Evolutionary conservation across 768 basidiomycete species (phyloP).

Genomic region (Hemileccinum rubropunctum): DNA sequence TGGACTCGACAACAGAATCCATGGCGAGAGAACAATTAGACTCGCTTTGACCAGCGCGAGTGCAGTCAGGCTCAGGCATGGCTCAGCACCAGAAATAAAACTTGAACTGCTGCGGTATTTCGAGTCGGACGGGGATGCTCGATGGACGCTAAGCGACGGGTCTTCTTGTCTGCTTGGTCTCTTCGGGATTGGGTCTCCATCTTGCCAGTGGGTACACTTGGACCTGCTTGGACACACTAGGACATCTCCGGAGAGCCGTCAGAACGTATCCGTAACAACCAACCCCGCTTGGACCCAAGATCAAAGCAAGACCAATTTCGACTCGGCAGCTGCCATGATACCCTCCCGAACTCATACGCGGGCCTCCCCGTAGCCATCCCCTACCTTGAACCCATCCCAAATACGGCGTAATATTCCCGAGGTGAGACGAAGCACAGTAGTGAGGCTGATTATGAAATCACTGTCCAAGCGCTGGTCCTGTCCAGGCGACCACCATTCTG

Average conservation of each 20-base stretch:
- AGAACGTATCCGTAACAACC: neutral
- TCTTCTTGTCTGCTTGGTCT: neutral
- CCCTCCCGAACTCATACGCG: slow-evolving; percentile 1
- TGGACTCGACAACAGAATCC: too few relatives aligned
- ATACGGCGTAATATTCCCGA: slow-evolving; percentile 5
- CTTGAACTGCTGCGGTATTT: neutral
- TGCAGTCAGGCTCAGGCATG: too few relatives aligned
- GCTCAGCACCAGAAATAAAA: too few relatives aligned
- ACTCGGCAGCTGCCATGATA: slow-evolving; percentile 11
- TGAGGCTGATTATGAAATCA: slow-evolving; percentile 6
- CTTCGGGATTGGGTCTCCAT: neutral
- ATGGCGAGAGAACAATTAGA: neutral
- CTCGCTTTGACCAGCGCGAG: neutral
- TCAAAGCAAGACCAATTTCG: slow-evolving; percentile 19
- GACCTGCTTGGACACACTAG: slow-evolving; percentile 3
- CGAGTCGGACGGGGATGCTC: too few relatives aligned
- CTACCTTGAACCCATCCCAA: slow-evolving; percentile 1
- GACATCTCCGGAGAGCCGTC: slow-evolving; percentile 4
- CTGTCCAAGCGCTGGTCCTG: slow-evolving; percentile 3
- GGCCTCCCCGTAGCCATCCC: neutral
- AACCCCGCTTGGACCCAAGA: slow-evolving; percentile 4
- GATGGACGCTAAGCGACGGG: too few relatives aligned
- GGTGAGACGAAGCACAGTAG: slow-evolving; percentile 6
- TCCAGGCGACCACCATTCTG: slow-evolving; percentile 9
- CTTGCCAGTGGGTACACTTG: neutral